Evolutionary conservation across 768 basidiomycete species (phyloP).

Genomic region (Cubamyces sp.): DNA sequence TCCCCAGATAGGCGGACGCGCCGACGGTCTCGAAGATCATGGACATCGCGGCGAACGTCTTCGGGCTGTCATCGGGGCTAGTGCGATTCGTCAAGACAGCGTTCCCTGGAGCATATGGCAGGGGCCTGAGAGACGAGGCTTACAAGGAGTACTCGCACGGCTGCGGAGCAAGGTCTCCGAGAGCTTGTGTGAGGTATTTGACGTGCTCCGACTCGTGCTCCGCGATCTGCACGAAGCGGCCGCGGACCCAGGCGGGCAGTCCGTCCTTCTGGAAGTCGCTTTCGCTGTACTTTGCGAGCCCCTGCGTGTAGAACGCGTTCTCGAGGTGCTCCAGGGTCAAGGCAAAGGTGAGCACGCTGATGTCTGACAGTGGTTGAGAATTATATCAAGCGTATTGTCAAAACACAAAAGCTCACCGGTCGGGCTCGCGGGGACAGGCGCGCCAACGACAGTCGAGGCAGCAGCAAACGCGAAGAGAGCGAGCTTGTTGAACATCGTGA

Average conservation of each 20-base stretch:
- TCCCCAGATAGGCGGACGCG: slow-evolving; percentile 63
- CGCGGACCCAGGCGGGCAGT: slow-evolving; percentile 52
- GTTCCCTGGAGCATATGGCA: too few relatives aligned
- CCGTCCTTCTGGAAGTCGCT: slow-evolving; percentile 52
- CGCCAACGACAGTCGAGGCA: slow-evolving; percentile 22
- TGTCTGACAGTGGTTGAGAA: slow-evolving; percentile 20
- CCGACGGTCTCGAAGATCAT: slow-evolving; percentile 57
- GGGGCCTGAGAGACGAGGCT: slow-evolving; percentile 23
- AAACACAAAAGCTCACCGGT: slow-evolving; percentile 1
- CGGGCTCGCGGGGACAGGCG: slow-evolving; percentile 16
- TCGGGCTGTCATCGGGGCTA: slow-evolving; percentile 48
- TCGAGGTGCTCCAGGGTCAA: slow-evolving; percentile 54
- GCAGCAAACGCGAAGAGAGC: slow-evolving; percentile 23
- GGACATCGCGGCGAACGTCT: slow-evolving; percentile 48
- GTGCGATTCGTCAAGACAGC: background rate
- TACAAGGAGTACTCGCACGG: slow-evolving; percentile 69
- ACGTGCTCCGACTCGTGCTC: slow-evolving; percentile 62
- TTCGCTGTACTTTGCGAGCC: slow-evolving; percentile 49
- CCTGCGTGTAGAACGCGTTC: slow-evolving; percentile 47
- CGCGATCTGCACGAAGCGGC: slow-evolving; percentile 54
- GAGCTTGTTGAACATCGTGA: slow-evolving; percentile 18
- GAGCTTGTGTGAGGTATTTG: slow-evolving; percentile 47
- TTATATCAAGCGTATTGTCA: background rate
- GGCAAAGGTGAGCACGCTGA: slow-evolving; percentile 47
- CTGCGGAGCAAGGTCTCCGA: slow-evolving; percentile 49